Base-by-base conservation (phyloP, 306 rosid genomes). In the Acacia melanoxylon region DNA sequence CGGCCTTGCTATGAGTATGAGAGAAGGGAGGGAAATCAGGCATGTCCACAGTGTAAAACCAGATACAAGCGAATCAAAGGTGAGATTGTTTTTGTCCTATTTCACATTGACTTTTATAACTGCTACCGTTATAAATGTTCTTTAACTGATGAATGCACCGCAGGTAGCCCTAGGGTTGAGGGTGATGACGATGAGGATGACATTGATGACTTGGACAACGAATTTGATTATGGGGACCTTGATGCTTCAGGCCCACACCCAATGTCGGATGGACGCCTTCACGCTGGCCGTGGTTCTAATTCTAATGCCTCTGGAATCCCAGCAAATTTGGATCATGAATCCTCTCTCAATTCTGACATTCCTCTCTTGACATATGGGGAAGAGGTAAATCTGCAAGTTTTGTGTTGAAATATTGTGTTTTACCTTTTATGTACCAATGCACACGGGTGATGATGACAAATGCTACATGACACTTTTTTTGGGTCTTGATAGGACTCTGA, bases 171-270 rank as follows among this genome's bases (percentile, higher is more conserved):
- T 27, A 87, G 99, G 80, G 99, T 95, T 63, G 97, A 95, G 83
- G 98, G 97, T 5, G 99, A 95, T 2, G 99, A 95, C 40, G 99
- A 95, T 22, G 99, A 95, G 81, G 99, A 95, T 83, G 99, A 79
- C 75, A 85, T 86, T 74, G 99, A 95, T 75, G 99, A 95, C 84
- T 86, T 95, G 89, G 97, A 95, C 80, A 90, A 93, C 22, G 99
- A 95, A 82, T 95, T 95, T 78, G 92, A 89, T 75, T 93, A 91
- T 74, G 98, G 86, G 29, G 72, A 81, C 58, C 33, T 77, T 16
- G 94, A 91, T 79, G 83, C 78, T 44, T 41, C 79, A 52, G 93
- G 94, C 65, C 68, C 83, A 0, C 86, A 81, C 33, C 73, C 72
- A 45, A 73, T 24, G 78, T 82, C 88, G 0, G 99, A 91, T 68